These are phyloP conservation scores for Coniferiporia sulphurascens DNA, from an alignment of 1,284 basidiomycete species.

Conservation along the genomic window DNA sequence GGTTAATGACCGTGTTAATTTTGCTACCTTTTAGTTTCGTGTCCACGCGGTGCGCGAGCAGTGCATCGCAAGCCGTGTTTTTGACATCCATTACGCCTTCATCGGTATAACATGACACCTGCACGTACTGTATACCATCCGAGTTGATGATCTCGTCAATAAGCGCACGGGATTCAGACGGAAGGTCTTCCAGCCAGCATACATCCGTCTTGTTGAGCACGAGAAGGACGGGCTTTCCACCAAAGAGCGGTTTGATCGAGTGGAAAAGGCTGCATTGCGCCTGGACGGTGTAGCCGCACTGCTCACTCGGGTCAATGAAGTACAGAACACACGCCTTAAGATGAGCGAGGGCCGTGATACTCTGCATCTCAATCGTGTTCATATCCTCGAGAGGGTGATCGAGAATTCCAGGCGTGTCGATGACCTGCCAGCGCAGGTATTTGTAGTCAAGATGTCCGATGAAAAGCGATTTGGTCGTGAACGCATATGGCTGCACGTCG, in stretches of 20 bases:
- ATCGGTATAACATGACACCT: slow-evolving; percentile 89
- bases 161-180: slow-evolving; percentile 66
- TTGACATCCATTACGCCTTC: slow-evolving; percentile 95
- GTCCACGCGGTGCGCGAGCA: slow-evolving; percentile 90
- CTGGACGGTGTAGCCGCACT: slow-evolving; percentile 93
- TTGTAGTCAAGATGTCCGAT: slow-evolving; percentile 97
- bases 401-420: slow-evolving; percentile 91
- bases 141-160: slow-evolving; percentile 82
- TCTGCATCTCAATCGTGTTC: slow-evolving; percentile 99
- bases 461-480: slow-evolving; percentile 96
- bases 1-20: slow-evolving; percentile 86
- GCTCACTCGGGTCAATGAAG: slow-evolving; percentile 96
- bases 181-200: slow-evolving; percentile 76
- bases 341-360: slow-evolving; percentile 93
- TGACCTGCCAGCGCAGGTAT: slow-evolving; percentile 96
- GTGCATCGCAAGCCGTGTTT: slow-evolving; percentile 87
- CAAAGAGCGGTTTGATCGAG: slow-evolving; percentile 94
- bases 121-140: slow-evolving; percentile 68
- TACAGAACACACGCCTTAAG: slow-evolving; percentile 88
- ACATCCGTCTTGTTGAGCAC: slow-evolving; percentile 98
- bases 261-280: slow-evolving; percentile 97
- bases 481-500: slow-evolving; percentile 96
- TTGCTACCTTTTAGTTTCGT: slow-evolving; percentile 90
- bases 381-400: slow-evolving; percentile 96
- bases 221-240: slow-evolving; percentile 85